Base-by-base conservation (phyloP, 345 rosid species). In the Moringa oleifera region DNA sequence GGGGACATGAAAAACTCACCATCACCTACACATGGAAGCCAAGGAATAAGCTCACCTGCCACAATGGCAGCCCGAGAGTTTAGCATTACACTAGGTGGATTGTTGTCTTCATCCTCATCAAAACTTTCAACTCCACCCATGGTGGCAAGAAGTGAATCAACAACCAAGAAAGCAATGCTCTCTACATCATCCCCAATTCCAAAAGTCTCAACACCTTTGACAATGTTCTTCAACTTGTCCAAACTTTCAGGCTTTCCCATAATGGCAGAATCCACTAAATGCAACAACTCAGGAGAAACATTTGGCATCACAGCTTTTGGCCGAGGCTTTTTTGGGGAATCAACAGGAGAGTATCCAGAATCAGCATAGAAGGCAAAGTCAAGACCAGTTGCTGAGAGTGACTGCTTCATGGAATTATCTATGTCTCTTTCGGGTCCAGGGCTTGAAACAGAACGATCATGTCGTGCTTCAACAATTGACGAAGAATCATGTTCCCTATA, bases 111-210 rank as follows among this genome's bases (percentile, higher is more conserved):
- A 65, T 91, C 96, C 75, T 92, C 91, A 68, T 88, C 99, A 71
- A 91, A 94, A 78, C 99, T 86, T 82, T 94, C 99, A 70, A 94
- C 95, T 56, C 97, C 99, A 65, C 99, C 99, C 99, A 94, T 94
- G 53, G 99, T 94, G 66, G 95, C 96, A 78, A 94, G 76, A 61
- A 94, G 96, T 53, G 97, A 94, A 80, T 94, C 99, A 67, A 94
- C 87, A 73, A 94, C 90, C 80, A 83, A 77, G 77, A 76, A 88
- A 31, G 97, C 88, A 57, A 86, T 78, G 78, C 81, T 72, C 78
- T 94, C 96, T 21, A 84, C 57, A 73, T 91, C 96, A 63, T 85
- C 96, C 57, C 83, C 96, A 58, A 68, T 59, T 54, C 75, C 97
- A 81, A 85, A 94, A 70, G 59, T 87, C 75, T 94, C 95, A 68